Conservation (phyloP, 2,329 filamentous ascomycete genomes). For the Colletotrichum sp. region DNA sequence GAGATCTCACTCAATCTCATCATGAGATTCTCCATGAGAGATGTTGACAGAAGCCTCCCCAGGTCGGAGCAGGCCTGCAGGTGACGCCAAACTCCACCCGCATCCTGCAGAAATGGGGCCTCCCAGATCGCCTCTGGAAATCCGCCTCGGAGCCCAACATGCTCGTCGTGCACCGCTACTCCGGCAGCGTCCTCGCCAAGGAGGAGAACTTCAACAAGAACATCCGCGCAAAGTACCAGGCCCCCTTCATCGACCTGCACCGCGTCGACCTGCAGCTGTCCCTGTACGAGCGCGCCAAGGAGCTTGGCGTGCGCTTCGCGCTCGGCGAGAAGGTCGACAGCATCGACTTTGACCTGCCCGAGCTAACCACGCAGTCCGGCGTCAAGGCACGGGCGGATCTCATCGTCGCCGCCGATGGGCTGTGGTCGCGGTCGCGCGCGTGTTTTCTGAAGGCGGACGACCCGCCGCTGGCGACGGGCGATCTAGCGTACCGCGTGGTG, state of each 20-base stretch:
- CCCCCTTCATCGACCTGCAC: constrained; percentile 66
- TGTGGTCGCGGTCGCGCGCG: constrained; percentile 64
- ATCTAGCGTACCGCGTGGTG: constrained; percentile 69
- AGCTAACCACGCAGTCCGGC: constrained; percentile 44
- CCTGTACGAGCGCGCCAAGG: constrained; percentile 53
- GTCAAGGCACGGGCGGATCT: constrained; percentile 52
- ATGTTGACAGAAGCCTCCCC: not conserved
- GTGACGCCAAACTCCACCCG: constrained; percentile 55
- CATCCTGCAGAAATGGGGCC: constrained; percentile 54
- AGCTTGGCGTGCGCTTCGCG: constrained; percentile 57
- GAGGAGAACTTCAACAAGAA: constrained; percentile 58
- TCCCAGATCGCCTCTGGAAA: constrained; percentile 48
- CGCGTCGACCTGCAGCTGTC: constrained; percentile 65
- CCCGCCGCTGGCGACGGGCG: constrained; percentile 62
- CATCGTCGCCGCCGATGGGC: constrained; percentile 67
- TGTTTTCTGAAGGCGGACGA: constrained; percentile 50
- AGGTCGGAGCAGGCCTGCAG: constrained; percentile 60
- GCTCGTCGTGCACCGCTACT: constrained; percentile 58
- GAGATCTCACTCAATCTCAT: not conserved
- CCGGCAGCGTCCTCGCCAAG: constrained; percentile 52
- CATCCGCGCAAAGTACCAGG: constrained; percentile 58
- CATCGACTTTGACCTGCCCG: constrained; percentile 52
- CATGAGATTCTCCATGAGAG: too few relatives aligned
- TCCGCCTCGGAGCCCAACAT: constrained; percentile 46
- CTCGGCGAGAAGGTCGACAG: constrained; percentile 51